phyloP scores from a whole-genome alignment of 202 grass and related monocot species.

The Eragrostis tef region DNA sequence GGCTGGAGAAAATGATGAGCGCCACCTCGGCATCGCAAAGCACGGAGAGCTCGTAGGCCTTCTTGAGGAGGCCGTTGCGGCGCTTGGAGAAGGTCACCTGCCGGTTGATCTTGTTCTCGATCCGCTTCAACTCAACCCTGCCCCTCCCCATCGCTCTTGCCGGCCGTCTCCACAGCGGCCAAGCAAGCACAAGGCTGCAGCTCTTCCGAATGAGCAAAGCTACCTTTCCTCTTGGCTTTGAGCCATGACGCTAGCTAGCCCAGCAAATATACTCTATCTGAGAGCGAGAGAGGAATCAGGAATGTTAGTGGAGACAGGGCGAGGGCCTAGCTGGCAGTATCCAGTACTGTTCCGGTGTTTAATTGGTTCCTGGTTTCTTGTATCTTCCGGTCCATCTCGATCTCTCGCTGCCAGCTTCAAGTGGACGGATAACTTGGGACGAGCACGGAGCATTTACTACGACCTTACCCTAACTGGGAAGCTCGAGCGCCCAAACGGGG shows the following conservation, averaged over 20 bases:
- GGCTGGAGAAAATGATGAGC: slow-evolving; percentile 81
- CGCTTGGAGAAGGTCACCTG: slow-evolving; percentile 83
- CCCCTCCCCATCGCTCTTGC: slow-evolving; percentile 48
- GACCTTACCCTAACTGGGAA: slow-evolving; percentile 43
- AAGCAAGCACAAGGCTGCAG: background rate
- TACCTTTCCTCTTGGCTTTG: slow-evolving; percentile 34
- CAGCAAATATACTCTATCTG: slow-evolving; percentile 48
- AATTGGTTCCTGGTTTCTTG: slow-evolving; percentile 49
- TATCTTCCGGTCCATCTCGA: slow-evolving; percentile 18
- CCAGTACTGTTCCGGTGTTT: slow-evolving; percentile 48
- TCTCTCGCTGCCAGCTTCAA: slow-evolving; percentile 16
- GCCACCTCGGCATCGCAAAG: slow-evolving; percentile 78
- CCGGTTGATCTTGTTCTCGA: slow-evolving; percentile 84
- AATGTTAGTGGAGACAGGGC: slow-evolving; percentile 39
- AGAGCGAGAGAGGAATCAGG: slow-evolving; percentile 24
- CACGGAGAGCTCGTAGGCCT: slow-evolving; percentile 78
- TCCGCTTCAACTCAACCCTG: slow-evolving; percentile 63
- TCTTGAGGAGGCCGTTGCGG: slow-evolving; percentile 70
- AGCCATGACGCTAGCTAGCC: slow-evolving; percentile 28
- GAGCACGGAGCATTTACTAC: slow-evolving; percentile 20
- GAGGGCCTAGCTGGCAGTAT: slow-evolving; percentile 22
- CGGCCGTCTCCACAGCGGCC: too few species aligned
- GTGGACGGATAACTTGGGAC: slow-evolving; percentile 30
- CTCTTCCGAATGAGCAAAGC: background rate
- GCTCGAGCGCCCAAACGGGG: background rate